phyloP scores from a whole-genome alignment of 257 asterid genomes.

The Buddleja alternifolia region DNA sequence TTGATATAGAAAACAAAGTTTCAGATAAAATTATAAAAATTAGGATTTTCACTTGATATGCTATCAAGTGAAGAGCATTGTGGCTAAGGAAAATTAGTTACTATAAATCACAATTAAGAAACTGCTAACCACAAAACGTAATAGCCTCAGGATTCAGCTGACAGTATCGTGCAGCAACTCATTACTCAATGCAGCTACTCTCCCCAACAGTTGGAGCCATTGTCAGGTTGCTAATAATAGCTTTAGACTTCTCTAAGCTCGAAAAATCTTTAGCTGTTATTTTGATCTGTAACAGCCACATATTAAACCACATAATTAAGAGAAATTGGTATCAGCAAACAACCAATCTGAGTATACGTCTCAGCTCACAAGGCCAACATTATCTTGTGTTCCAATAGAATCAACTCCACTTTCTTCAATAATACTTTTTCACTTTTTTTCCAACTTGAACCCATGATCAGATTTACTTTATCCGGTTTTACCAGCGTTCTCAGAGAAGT shows the following conservation, averaged over 20 bases:
- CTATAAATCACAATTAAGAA: constrained; percentile 17
- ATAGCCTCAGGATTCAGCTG: background rate
- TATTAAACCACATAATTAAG: constrained; percentile 24
- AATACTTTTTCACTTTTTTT: constrained; percentile 90
- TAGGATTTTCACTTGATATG: background rate
- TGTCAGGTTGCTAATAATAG: constrained; percentile 71
- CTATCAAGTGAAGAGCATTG: constrained; percentile 12
- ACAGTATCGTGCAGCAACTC: constrained; percentile 2
- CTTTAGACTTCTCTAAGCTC: too few species aligned
- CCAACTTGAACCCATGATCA: constrained; percentile 94
- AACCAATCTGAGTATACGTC: background rate
- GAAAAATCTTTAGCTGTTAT: constrained; percentile 77
- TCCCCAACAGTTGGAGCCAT: constrained; percentile 86
- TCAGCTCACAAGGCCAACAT: constrained; percentile 82
- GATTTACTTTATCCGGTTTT: constrained; percentile 71
- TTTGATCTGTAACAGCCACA: constrained; percentile 63
- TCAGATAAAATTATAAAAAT: constrained; percentile 10
- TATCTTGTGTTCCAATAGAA: constrained; percentile 77
- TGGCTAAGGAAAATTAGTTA: constrained; percentile 13
- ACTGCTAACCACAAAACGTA: background rate
- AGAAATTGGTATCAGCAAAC: constrained; percentile 18
- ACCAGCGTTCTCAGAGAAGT: constrained; percentile 51
- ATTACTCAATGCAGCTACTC: constrained; percentile 5
- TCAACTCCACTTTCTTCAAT: constrained; percentile 93
- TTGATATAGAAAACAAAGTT: constrained; percentile 45